A percentile compares a stretch with the other conserved stretches of the same genome.
Conservation (phyloP, 2,329 filamentous ascomycete species). For the Colletotrichum spaethianum region DNA sequence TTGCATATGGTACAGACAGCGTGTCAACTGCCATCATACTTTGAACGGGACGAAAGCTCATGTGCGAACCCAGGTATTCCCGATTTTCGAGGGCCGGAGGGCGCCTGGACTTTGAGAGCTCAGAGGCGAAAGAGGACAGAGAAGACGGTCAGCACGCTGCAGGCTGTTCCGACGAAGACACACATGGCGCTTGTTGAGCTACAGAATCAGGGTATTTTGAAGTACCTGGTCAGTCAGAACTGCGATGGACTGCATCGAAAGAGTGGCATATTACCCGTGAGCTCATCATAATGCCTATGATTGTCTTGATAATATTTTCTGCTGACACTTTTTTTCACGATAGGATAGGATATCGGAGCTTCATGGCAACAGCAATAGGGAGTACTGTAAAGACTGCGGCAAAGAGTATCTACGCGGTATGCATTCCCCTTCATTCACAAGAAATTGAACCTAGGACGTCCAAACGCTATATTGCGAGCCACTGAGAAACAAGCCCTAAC, state of each 20-base stretch:
- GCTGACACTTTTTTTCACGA: background rate
- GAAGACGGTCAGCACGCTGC: constrained; percentile 54
- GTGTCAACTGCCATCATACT: background rate
- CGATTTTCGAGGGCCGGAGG: constrained; percentile 63
- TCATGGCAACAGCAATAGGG: constrained; percentile 63
- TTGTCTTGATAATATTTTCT: background rate
- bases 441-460: background rate
- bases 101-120: constrained; percentile 60
- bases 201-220: constrained; percentile 57
- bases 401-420: constrained; percentile 62
- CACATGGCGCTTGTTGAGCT: constrained; percentile 64
- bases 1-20: too few relatives aligned
- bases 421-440: background rate
- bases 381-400: constrained; percentile 59
- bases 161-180: constrained; percentile 60
- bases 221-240: constrained; percentile 61
- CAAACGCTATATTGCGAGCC: background rate
- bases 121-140: constrained; percentile 54
- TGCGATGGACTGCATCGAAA: constrained; percentile 61
- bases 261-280: constrained; percentile 61
- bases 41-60: background rate
- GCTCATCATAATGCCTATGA: background rate
- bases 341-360: constrained; percentile 60
- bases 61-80: constrained; percentile 54
- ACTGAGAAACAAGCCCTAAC: background rate